A percentile compares a stretch with the other conserved stretches of the same genome.
phyloP scores from a whole-genome alignment of 768 basidiomycete species.

The Lactifluus volemus region DNA sequence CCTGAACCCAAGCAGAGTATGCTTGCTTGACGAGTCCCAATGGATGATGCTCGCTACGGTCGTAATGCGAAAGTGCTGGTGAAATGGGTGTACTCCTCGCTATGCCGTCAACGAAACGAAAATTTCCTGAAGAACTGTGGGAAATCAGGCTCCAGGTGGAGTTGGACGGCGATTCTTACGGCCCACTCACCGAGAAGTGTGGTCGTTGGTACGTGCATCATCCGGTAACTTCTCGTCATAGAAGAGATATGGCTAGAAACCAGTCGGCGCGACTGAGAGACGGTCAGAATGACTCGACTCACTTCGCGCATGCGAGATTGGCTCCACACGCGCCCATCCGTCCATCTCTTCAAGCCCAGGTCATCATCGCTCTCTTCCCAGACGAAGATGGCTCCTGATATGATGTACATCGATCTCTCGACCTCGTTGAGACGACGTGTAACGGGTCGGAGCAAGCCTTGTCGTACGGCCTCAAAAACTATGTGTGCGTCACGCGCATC shows the following conservation, averaged over 20 bases:
- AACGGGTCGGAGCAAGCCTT: conserved; percentile 41
- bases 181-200: conserved; percentile 30
- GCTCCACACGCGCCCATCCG: conserved; percentile 62
- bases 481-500: conserved; percentile 59
- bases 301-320: conserved; percentile 61
- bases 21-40: conserved; percentile 59
- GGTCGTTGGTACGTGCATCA: conserved; percentile 32
- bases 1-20: conserved; percentile 56
- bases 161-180: conserved; percentile 1
- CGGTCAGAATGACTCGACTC: conserved; percentile 1
- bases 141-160: conserved; percentile 1
- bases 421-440: conserved; percentile 52
- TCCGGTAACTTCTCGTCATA: conserved; percentile 55
- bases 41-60: conserved; percentile 44
- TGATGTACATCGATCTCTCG: conserved; percentile 46
- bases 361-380: conserved; percentile 67
- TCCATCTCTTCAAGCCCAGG: conserved; percentile 58
- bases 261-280: background rate
- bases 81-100: conserved; percentile 41
- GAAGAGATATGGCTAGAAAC: conserved; percentile 52
- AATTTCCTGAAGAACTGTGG: conserved; percentile 21
- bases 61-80: conserved; percentile 49
- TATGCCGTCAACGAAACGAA: conserved; percentile 50
- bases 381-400: conserved; percentile 56
- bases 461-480: conserved; percentile 57